Conservation (phyloP, 73 alveolate genomes). For the Tetrahymena elliotti region DNA sequence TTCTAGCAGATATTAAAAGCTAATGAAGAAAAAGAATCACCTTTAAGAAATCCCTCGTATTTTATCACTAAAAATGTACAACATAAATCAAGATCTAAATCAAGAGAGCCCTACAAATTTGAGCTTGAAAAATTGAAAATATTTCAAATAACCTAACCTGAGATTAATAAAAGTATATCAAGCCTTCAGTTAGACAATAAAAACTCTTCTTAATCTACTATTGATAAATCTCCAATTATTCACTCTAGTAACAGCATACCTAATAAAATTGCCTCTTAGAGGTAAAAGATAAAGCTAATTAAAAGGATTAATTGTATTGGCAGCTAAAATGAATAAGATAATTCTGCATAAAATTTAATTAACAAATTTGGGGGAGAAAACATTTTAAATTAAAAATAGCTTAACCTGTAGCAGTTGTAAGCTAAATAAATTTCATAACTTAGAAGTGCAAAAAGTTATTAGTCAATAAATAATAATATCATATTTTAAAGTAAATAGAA, state of each 20-base stretch:
- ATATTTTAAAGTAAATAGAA: not conserved
- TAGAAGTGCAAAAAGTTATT: not conserved
- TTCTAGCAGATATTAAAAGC: not conserved
- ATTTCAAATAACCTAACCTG: not conserved
- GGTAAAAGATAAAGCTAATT: not conserved
- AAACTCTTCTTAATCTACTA: not conserved
- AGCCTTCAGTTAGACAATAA: not conserved
- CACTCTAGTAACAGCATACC: not conserved
- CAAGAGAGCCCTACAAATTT: not conserved
- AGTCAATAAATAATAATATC: not conserved
- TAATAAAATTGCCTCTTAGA: not conserved
- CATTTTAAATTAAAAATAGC: not conserved
- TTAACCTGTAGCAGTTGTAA: not conserved
- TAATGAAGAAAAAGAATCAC: not conserved
- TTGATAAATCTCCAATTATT: not conserved
- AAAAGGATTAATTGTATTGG: not conserved
- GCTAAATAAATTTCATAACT: not conserved
- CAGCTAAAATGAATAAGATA: not conserved
- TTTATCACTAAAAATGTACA: not conserved
- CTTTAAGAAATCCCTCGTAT: not conserved
- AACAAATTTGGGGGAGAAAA: not conserved
- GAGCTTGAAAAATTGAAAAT: not conserved
- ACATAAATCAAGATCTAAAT: not conserved
- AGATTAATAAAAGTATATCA: not conserved
- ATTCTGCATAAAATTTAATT: not conserved